Conservation (phyloP, 805 yeast genomes). For the Cephaloascus albidus region DNA sequence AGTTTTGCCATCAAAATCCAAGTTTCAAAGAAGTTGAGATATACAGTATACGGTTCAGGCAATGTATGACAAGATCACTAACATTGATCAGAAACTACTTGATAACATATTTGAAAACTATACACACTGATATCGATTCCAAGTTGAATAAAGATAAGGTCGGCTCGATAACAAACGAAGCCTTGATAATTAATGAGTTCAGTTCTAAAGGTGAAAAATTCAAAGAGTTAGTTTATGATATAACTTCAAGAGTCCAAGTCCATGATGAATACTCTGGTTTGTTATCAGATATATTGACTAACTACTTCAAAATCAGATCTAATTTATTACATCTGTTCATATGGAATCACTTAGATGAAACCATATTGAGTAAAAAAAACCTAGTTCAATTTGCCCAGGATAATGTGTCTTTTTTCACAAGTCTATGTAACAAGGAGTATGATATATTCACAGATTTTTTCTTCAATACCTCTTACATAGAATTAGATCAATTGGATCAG, state of each 20-base stretch:
- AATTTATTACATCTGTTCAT: constrained; percentile 30
- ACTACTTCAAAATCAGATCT: constrained; percentile 52
- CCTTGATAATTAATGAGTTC: constrained; percentile 61
- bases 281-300: constrained; percentile 51
- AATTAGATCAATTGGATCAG: constrained; percentile 27
- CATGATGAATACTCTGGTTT: constrained; percentile 58
- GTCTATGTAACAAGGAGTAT: constrained; percentile 52
- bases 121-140: constrained; percentile 12
- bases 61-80: constrained; percentile 74
- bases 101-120: constrained; percentile 27
- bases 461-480: constrained; percentile 12
- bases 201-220: constrained; percentile 30
- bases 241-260: constrained; percentile 24
- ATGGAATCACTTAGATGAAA: constrained; percentile 22
- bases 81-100: constrained; percentile 67
- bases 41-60: constrained; percentile 66
- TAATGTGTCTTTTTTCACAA: constrained; percentile 49
- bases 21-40: constrained; percentile 58
- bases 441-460: constrained; percentile 50
- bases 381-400: constrained; percentile 56
- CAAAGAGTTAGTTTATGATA: constrained; percentile 20
- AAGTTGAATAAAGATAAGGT: constrained; percentile 11
- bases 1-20: constrained; percentile 42
- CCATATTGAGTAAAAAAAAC: constrained; percentile 14
- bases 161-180: constrained; percentile 41